A percentile compares a stretch with the other conserved stretches of the same genome.
Evolutionary conservation across 2,329 filamentous ascomycete species (phyloP).

Genomic region (Domatiomyces globalis): DNA sequence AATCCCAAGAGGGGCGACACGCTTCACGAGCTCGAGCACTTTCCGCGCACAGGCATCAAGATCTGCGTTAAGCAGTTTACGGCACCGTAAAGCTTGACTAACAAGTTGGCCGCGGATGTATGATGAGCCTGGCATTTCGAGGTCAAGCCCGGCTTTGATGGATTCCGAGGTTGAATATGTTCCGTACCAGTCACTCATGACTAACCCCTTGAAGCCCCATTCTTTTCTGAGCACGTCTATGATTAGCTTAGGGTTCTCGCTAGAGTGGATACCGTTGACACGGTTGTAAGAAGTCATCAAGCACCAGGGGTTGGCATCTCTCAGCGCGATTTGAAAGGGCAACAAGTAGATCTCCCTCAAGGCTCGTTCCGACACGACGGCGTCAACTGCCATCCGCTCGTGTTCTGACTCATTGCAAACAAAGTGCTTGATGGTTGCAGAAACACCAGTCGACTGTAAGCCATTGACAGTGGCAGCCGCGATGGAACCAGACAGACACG

Average conservation of each 20-base stretch:
- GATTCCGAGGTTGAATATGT: slow-evolving; percentile 33
- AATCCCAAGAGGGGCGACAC: slow-evolving; percentile 39
- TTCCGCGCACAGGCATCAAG: slow-evolving; percentile 45
- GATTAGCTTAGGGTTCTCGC: slow-evolving; percentile 29
- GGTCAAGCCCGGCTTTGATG: slow-evolving; percentile 32
- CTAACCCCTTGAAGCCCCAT: slow-evolving; percentile 33
- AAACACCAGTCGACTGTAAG: slow-evolving; percentile 57
- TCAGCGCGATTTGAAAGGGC: slow-evolving; percentile 48
- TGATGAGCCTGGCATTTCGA: slow-evolving; percentile 35
- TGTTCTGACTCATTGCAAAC: slow-evolving; percentile 36
- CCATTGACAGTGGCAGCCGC: slow-evolving; percentile 59
- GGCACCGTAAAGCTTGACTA: slow-evolving; percentile 35
- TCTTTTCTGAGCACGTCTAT: slow-evolving; percentile 32
- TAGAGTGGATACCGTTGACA: slow-evolving; percentile 37
- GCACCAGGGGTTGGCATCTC: slow-evolving; percentile 40
- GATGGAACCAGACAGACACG: slow-evolving; percentile 58
- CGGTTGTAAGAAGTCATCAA: slow-evolving; percentile 48
- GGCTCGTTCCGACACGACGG: slow-evolving; percentile 36
- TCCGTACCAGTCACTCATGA: slow-evolving; percentile 37
- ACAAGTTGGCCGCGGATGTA: slow-evolving; percentile 29
- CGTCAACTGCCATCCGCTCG: slow-evolving; percentile 30
- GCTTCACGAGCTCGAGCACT: slow-evolving; percentile 47
- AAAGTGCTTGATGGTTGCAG: slow-evolving; percentile 60
- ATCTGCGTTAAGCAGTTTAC: slow-evolving; percentile 42
- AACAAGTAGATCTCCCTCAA: slow-evolving; percentile 50